Conservation (phyloP, 495 filamentous ascomycete genomes). For the Trichoderma asperelloides region DNA sequence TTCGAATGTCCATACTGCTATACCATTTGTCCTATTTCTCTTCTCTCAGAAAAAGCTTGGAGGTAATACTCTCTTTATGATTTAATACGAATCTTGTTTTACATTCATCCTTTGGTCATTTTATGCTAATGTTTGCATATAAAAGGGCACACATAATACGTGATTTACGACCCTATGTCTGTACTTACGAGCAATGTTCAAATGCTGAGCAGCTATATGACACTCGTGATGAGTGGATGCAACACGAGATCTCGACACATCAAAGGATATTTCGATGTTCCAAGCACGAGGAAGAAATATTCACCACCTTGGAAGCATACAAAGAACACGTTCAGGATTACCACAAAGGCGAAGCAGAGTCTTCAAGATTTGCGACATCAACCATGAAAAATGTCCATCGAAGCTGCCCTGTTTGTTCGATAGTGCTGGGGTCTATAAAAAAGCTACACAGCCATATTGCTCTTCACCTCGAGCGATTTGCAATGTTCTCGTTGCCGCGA, state of each 20-base stretch:
- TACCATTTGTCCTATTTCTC: constrained; percentile 13
- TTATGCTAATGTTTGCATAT: background rate
- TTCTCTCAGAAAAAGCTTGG: constrained; percentile 15
- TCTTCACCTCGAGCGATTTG: constrained; percentile 9
- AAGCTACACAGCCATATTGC: constrained; percentile 10
- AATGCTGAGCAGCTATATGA: constrained; percentile 19
- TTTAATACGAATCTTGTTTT: too few species aligned
- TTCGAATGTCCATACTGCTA: constrained; percentile 21
- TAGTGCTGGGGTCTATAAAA: background rate
- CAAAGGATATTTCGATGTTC: constrained; percentile 1
- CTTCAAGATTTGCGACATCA: background rate
- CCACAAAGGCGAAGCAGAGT: background rate
- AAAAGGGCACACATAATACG: constrained; percentile 15
- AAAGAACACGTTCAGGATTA: background rate
- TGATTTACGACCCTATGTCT: constrained; percentile 22
- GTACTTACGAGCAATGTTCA: constrained; percentile 20
- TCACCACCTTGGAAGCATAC: background rate
- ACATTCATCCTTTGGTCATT: too few species aligned
- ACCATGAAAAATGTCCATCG: background rate
- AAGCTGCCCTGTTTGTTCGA: constrained; percentile 7
- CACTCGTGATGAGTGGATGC: constrained; percentile 19
- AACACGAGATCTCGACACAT: constrained; percentile 16
- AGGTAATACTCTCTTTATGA: constrained; percentile 2
- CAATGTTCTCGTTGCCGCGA: constrained; percentile 10
- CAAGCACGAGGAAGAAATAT: background rate